These are phyloP conservation scores for Leptoxyphium fumago DNA, from an alignment of 2,329 filamentous ascomycete genomes.

Conservation along the genomic window DNA sequence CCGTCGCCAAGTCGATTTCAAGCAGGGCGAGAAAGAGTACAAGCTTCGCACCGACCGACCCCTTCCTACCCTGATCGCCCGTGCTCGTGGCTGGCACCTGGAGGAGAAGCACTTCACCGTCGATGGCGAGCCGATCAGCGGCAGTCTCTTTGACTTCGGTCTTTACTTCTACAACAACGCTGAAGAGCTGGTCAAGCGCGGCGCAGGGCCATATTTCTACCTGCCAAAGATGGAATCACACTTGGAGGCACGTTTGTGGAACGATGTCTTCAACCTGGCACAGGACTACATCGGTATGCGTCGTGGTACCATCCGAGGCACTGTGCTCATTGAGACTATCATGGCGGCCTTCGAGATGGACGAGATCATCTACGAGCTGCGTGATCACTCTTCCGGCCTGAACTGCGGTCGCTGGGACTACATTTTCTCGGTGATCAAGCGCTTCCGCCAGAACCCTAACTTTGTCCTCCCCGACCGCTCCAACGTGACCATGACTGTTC, in stretches of 20 bases:
- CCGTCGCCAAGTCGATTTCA: conserved; percentile 88
- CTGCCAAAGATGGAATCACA: conserved; percentile 93
- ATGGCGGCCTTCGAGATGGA: conserved; percentile 98
- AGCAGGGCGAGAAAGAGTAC: conserved; percentile 88
- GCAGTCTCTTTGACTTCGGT: conserved; percentile 88
- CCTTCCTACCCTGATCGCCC: conserved; percentile 81
- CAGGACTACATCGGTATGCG: conserved; percentile 87
- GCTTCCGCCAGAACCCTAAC: conserved; percentile 86
- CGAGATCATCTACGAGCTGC: conserved; percentile 98
- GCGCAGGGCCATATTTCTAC: conserved; percentile 91
- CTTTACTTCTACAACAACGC: conserved; percentile 99
- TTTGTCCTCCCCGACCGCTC: conserved; percentile 89
- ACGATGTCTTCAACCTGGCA: conserved; percentile 89
- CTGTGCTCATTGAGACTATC: conserved; percentile 95
- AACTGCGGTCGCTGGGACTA: conserved; percentile 99
- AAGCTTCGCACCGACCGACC: conserved; percentile 84
- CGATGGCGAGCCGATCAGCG: conserved; percentile 88
- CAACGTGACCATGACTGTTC: conserved; percentile 89
- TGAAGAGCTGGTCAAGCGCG: conserved; percentile 67
- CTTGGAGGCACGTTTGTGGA: conserved; percentile 93
- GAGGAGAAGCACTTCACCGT: conserved; percentile 97
- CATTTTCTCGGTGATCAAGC: conserved; percentile 99
- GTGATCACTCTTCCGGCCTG: conserved; percentile 87
- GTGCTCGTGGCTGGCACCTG: conserved; percentile 92
- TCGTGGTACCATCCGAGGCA: conserved; percentile 84